Conservation (phyloP, 2,329 filamentous ascomycete species). For the Pseudogymnoascus sp. region DNA sequence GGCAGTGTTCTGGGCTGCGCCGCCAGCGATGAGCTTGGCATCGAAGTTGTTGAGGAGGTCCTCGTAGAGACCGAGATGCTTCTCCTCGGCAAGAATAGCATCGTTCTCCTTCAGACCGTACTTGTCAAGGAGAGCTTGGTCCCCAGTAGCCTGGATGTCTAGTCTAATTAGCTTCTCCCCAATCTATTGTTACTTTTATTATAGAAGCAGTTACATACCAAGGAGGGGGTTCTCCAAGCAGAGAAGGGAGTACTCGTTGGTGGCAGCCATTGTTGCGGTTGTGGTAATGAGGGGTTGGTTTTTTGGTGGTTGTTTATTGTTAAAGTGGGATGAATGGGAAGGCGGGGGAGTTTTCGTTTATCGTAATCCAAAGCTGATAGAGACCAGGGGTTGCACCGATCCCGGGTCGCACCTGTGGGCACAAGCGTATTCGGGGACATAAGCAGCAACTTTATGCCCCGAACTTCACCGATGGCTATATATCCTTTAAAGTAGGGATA, state of each 20-base stretch:
- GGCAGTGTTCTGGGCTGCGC: slow-evolving; percentile 95
- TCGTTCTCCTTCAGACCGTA: slow-evolving; percentile 94
- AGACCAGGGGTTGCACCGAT: background rate
- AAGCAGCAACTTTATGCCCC: background rate
- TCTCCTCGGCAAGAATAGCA: slow-evolving; percentile 88
- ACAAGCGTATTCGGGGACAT: background rate
- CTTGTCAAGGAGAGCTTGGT: slow-evolving; percentile 79
- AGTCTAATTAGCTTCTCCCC: slow-evolving; percentile 5
- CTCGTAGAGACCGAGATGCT: slow-evolving; percentile 85
- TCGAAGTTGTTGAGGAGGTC: slow-evolving; percentile 88
- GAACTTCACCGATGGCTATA: background rate
- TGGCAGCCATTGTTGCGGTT: slow-evolving; percentile 54
- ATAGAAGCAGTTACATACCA: slow-evolving; percentile 46
- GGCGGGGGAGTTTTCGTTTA: slow-evolving; percentile 4
- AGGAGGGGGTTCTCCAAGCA: slow-evolving; percentile 97
- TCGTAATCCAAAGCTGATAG: slow-evolving; percentile 1
- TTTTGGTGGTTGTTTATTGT: slow-evolving; percentile 7
- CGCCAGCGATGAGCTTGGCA: slow-evolving; percentile 90
- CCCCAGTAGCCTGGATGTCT: slow-evolving; percentile 87
- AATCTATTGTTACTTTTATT: background rate
- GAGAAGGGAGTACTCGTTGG: slow-evolving; percentile 78
- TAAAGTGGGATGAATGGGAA: slow-evolving; percentile 9
- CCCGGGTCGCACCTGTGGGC: background rate
- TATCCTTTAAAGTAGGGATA: background rate
- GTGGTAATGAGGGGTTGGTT: slow-evolving; percentile 1